Conservation (phyloP, 257 asterid species). For the Solanum pennellii region DNA sequence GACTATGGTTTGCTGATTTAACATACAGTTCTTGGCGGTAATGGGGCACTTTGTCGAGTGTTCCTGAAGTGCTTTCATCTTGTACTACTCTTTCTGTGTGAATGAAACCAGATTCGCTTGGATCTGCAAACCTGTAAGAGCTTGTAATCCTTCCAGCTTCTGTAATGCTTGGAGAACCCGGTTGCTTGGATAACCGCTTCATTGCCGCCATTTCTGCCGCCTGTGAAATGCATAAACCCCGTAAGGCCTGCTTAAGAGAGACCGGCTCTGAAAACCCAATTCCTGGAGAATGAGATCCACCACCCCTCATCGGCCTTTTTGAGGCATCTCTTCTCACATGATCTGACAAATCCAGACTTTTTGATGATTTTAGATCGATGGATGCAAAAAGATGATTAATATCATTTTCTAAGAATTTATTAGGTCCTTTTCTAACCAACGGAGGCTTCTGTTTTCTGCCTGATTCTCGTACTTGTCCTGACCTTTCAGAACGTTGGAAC, state of each 20-base stretch:
- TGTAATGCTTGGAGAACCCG: constrained; percentile 67
- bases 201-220: constrained; percentile 87
- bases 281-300: constrained; percentile 59
- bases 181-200: constrained; percentile 50
- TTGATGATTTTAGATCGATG: constrained; percentile 26
- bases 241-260: constrained; percentile 79
- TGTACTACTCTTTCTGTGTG: constrained; percentile 14
- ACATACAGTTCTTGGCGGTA: constrained; percentile 21
- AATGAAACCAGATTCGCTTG: constrained; percentile 29
- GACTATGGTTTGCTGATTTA: constrained; percentile 20
- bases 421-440: constrained; percentile 20
- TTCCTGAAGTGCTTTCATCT: constrained; percentile 40
- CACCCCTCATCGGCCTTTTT: constrained; percentile 61
- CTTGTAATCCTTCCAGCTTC: constrained; percentile 40
- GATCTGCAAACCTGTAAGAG: constrained; percentile 36
- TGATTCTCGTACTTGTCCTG: constrained; percentile 6
- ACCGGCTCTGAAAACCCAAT: constrained; percentile 78
- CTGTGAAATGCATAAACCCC: constrained; percentile 92
- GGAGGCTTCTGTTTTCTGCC: constrained; percentile 29
- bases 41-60: constrained; percentile 11
- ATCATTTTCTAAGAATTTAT: constrained; percentile 20
- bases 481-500: constrained; percentile 4
- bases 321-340: constrained; percentile 25
- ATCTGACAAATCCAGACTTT: constrained; percentile 39
- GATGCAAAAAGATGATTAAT: constrained; percentile 41